Evolutionary conservation across 495 filamentous ascomycete species (phyloP).

Genomic region (Podospora pseudopauciseta): DNA sequence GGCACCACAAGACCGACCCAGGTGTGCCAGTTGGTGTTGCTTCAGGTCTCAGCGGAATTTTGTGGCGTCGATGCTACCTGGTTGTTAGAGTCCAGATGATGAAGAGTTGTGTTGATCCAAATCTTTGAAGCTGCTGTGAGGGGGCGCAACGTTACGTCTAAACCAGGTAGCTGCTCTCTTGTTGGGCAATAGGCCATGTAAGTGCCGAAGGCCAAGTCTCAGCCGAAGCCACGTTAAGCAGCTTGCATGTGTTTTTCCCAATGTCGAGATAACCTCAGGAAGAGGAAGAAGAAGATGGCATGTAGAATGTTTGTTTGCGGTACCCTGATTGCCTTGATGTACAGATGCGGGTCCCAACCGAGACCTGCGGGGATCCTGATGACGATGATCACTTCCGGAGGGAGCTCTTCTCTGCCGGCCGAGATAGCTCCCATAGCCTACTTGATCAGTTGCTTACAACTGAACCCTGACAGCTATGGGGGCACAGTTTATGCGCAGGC

Average conservation of each 20-base stretch:
- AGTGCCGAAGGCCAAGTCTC: not conserved
- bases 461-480: too few species aligned
- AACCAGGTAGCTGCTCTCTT: not conserved
- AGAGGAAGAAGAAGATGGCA: not conserved
- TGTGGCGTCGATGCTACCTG: not conserved
- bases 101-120: conserved; percentile 13
- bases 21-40: not conserved
- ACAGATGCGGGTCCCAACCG: not conserved
- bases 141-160: conserved; percentile 34
- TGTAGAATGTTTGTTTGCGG: not conserved
- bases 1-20: not conserved
- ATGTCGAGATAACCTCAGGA: not conserved
- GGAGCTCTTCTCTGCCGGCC: too few species aligned
- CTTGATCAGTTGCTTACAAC: too few species aligned
- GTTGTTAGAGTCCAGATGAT: not conserved
- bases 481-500: too few species aligned
- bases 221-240: not conserved
- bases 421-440: not conserved
- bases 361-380: not conserved
- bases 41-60: not conserved
- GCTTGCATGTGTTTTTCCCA: not conserved
- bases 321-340: not conserved
- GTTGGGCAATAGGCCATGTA: not conserved
- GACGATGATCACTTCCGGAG: not conserved
- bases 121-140: conserved; percentile 3